Conservation (phyloP, 495 filamentous ascomycete species). For the Evernia prunastri region DNA sequence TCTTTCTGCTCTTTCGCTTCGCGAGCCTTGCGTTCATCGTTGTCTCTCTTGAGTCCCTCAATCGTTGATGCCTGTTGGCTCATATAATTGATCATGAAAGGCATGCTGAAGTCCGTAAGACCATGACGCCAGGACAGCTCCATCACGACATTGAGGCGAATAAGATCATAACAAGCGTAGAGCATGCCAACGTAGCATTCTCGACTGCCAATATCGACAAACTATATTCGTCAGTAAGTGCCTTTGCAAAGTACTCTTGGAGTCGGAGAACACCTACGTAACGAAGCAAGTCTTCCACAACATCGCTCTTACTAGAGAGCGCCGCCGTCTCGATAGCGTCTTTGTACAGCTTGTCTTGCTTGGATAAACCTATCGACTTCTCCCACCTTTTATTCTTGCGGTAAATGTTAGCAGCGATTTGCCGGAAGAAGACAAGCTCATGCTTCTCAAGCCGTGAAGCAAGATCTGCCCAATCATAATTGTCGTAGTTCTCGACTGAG, state of each 20-base stretch:
- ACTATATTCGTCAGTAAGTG: conserved; percentile 46
- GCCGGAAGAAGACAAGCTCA: conserved; percentile 97
- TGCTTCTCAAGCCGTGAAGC: conserved; percentile 92
- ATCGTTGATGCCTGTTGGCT: conserved; percentile 84
- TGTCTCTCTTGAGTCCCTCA: conserved; percentile 82
- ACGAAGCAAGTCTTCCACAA: conserved; percentile 90
- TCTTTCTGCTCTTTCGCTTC: conserved; percentile 82
- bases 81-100: conserved; percentile 98
- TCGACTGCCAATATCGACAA: conserved; percentile 96
- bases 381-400: conserved; percentile 99
- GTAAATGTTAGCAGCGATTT: conserved; percentile 97
- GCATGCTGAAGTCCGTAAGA: conserved; percentile 96
- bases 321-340: conserved; percentile 98
- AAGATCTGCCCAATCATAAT: conserved; percentile 95
- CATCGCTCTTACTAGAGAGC: conserved; percentile 82
- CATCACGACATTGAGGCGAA: conserved; percentile 83
- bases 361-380: conserved; percentile 96
- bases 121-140: conserved; percentile 97
- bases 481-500: conserved; percentile 97
- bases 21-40: conserved; percentile 88
- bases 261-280: conserved; percentile 65
- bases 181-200: conserved; percentile 99
- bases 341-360: conserved; percentile 99
- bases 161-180: conserved; percentile 96
- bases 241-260: conserved; percentile 17